phyloP scores from a whole-genome alignment of 1,284 basidiomycete species.

The Malassezia restricta region DNA sequence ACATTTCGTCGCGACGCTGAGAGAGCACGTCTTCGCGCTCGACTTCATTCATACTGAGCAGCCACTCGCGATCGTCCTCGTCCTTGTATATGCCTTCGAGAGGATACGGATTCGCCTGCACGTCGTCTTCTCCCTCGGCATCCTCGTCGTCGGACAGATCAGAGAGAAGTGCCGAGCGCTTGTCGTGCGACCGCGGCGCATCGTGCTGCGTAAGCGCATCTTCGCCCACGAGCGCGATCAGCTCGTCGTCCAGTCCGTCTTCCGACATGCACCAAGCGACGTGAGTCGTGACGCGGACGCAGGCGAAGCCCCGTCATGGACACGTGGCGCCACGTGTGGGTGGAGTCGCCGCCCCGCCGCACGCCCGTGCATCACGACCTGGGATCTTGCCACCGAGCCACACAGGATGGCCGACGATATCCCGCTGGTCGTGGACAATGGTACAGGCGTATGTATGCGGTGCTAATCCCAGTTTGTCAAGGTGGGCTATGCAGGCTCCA shows the following conservation, averaged over 20 bases:
- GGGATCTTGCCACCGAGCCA: background rate
- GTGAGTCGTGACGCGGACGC: background rate
- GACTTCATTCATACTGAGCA: conserved; percentile 68
- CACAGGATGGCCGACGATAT: conserved; percentile 44
- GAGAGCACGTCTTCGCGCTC: conserved; percentile 76
- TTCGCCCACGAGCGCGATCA: conserved; percentile 57
- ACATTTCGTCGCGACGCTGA: conserved; percentile 65
- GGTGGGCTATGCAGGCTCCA: conserved; percentile 68
- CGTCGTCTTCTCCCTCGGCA: conserved; percentile 21
- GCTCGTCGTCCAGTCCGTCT: conserved; percentile 56
- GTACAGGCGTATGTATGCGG: conserved; percentile 64
- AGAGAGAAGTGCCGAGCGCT: conserved; percentile 27
- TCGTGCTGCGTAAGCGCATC: conserved; percentile 50
- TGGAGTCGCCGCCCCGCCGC: background rate
- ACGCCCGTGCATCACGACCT: conserved; percentile 3
- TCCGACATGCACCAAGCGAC: conserved; percentile 25
- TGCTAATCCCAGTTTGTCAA: conserved; percentile 55
- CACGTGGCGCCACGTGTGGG: conserved; percentile 5
- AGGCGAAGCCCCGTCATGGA: conserved; percentile 7
- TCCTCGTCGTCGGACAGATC: conserved; percentile 20
- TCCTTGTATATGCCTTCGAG: conserved; percentile 79
- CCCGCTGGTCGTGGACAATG: conserved; percentile 90
- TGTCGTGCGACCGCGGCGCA: conserved; percentile 51
- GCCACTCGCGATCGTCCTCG: conserved; percentile 65
- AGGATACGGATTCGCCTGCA: conserved; percentile 53